A percentile compares a stretch with the other conserved stretches of the same genome.
Conservation (phyloP, 1,284 basidiomycete genomes). For the Retiboletus fuscus region DNA sequence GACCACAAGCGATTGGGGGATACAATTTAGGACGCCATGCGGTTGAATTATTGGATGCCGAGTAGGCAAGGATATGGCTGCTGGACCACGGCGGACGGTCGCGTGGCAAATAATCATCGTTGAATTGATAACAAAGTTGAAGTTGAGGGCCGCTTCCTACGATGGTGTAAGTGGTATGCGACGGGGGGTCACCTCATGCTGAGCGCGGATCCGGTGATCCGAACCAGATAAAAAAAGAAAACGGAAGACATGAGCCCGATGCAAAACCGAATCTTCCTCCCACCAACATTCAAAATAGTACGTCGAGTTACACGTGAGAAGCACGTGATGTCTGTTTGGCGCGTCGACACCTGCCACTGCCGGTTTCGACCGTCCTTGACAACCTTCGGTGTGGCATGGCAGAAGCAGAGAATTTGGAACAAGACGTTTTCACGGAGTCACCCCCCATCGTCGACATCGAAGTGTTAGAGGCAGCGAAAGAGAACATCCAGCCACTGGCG, state of each 20-base stretch:
- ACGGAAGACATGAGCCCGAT: not conserved
- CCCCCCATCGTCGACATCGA: conserved; percentile 74
- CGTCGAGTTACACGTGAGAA: conserved; percentile 27
- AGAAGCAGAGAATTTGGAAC: conserved; percentile 34
- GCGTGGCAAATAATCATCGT: no score
- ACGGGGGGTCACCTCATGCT: not conserved
- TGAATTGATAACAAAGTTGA: no score
- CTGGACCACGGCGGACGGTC: no score
- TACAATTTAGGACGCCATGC: no score
- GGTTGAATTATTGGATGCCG: not conserved
- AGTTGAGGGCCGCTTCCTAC: not conserved
- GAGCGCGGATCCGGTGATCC: not conserved
- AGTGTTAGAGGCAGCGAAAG: conserved; percentile 83
- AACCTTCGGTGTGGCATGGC: conserved; percentile 32
- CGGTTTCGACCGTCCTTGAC: conserved; percentile 4
- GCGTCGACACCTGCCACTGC: conserved; percentile 29
- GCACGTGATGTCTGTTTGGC: conserved; percentile 42
- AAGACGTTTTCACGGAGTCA: conserved; percentile 44
- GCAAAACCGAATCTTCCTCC: no score
- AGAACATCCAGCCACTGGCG: conserved; percentile 84
- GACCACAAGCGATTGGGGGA: no score
- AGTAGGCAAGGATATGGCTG: not conserved
- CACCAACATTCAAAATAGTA: not conserved
- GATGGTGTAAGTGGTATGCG: not conserved
- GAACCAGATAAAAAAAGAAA: not conserved